A percentile compares a stretch with the other conserved stretches of the same genome.
These are phyloP conservation scores for Macroventuria anomochaeta DNA, from an alignment of 2,329 filamentous ascomycete species.

Conservation along the genomic window DNA sequence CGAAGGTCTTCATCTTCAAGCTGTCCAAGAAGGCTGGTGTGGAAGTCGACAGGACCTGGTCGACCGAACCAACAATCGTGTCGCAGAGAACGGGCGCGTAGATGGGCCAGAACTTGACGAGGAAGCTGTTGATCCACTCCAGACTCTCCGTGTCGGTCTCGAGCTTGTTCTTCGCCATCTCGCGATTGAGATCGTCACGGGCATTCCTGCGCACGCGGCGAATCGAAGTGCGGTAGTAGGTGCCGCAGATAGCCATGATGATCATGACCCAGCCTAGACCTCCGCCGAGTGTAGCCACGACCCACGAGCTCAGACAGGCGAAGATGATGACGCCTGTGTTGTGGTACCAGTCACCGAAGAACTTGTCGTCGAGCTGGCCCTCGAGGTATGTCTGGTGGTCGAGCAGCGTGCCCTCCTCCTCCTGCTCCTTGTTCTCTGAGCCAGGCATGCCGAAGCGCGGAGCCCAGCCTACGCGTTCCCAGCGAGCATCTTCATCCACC, in stretches of 20 bases:
- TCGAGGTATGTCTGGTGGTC: slow-evolving; percentile 92
- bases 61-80: slow-evolving; percentile 90
- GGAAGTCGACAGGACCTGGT: slow-evolving; percentile 91
- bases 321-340: slow-evolving; percentile 95
- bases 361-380: slow-evolving; percentile 81
- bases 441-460: slow-evolving; percentile 73
- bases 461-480: slow-evolving; percentile 78
- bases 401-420: slow-evolving; percentile 70
- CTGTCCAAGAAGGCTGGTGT: slow-evolving; percentile 94
- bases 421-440: slow-evolving; percentile 59
- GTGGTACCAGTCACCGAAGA: slow-evolving; percentile 98
- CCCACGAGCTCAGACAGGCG: slow-evolving; percentile 87
- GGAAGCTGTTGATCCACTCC: slow-evolving; percentile 99
- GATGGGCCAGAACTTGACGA: slow-evolving; percentile 99
- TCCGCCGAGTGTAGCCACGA: slow-evolving; percentile 86
- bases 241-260: slow-evolving; percentile 88
- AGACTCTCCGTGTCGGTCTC: slow-evolving; percentile 91
- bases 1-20: slow-evolving; percentile 90
- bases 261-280: slow-evolving; percentile 93
- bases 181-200: slow-evolving; percentile 88
- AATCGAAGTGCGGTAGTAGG: slow-evolving; percentile 95
- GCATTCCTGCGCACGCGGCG: slow-evolving; percentile 94
- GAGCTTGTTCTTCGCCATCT: slow-evolving; percentile 83
- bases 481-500: slow-evolving; percentile 63
- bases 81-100: slow-evolving; percentile 93